Evolutionary conservation across 2,329 filamentous ascomycete genomes (phyloP).

Genomic region (Escovopsis sp.): DNA sequence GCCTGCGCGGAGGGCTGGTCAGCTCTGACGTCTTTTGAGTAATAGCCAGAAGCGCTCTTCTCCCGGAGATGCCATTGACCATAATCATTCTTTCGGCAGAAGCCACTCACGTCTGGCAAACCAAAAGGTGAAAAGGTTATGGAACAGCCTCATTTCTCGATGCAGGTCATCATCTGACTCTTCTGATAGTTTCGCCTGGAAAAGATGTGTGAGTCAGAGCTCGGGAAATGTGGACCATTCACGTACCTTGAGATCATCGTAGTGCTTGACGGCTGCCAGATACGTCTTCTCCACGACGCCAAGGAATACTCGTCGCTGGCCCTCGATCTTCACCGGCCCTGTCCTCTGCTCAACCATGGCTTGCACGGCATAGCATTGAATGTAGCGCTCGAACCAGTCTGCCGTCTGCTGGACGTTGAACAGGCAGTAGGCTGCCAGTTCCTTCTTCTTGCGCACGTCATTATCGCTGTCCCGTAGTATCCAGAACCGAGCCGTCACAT

Average conservation of each 20-base stretch:
- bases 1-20: constrained; percentile 15
- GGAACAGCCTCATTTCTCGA: constrained; percentile 21
- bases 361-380: constrained; percentile 14
- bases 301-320: neutral
- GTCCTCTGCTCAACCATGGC: constrained; percentile 13
- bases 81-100: too few species aligned
- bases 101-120: constrained; percentile 28
- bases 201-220: neutral
- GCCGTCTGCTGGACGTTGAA: constrained; percentile 20
- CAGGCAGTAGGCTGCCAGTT: constrained; percentile 26
- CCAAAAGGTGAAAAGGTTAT: constrained; percentile 27
- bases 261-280: constrained; percentile 9
- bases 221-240: neutral
- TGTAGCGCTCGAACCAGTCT: constrained; percentile 19
- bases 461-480: constrained; percentile 13
- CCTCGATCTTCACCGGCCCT: neutral
- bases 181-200: neutral
- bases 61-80: too few species aligned
- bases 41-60: too few species aligned
- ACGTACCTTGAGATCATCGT: constrained; percentile 11
- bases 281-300: constrained; percentile 11
- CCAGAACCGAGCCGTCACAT: constrained; percentile 25
- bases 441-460: constrained; percentile 13
- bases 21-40: neutral
- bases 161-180: constrained; percentile 4